These are phyloP conservation scores for Chaetomium sp. DNA, from an alignment of 2,329 filamentous ascomycete genomes.

Conservation along the genomic window DNA sequence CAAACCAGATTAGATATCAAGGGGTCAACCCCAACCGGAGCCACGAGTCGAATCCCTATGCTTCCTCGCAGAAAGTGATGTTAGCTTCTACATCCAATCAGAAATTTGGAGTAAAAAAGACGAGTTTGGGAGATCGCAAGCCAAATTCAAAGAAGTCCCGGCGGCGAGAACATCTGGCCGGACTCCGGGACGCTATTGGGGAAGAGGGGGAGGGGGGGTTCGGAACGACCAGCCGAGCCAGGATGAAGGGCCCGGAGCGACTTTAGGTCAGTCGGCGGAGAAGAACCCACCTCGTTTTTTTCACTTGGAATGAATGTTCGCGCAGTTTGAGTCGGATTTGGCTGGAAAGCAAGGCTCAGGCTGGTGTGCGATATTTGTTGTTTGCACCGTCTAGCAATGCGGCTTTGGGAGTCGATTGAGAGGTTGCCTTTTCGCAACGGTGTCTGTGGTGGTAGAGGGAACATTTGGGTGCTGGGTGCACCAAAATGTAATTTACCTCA, in stretches of 20 bases:
- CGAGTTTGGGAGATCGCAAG: background rate
- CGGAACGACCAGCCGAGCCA: background rate
- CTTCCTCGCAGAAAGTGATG: too few relatives aligned
- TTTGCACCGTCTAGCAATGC: background rate
- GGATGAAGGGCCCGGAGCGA: slow-evolving; percentile 9
- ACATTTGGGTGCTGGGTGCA: slow-evolving; percentile 13
- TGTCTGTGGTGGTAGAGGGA: slow-evolving; percentile 19
- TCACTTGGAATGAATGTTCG: background rate
- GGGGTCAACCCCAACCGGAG: too few relatives aligned
- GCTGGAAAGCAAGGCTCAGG: background rate
- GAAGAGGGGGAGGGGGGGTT: background rate
- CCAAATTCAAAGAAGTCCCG: background rate
- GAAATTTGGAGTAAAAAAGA: too few relatives aligned
- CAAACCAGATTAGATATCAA: too few relatives aligned
- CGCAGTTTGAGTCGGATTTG: background rate
- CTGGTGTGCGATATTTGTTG: background rate
- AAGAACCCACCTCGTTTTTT: slow-evolving; percentile 17
- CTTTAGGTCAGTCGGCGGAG: slow-evolving; percentile 13
- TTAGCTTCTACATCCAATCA: too few relatives aligned
- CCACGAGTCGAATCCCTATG: too few relatives aligned
- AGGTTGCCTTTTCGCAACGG: slow-evolving; percentile 7
- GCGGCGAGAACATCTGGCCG: background rate
- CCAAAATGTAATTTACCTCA: slow-evolving; percentile 19
- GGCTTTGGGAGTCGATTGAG: background rate
- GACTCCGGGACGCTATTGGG: background rate